Percentiles rank a stretch among this genome's conserved stretches.
Conservation (phyloP, 2,329 filamentous ascomycete genomes). For the Xylariaceae sp. region DNA sequence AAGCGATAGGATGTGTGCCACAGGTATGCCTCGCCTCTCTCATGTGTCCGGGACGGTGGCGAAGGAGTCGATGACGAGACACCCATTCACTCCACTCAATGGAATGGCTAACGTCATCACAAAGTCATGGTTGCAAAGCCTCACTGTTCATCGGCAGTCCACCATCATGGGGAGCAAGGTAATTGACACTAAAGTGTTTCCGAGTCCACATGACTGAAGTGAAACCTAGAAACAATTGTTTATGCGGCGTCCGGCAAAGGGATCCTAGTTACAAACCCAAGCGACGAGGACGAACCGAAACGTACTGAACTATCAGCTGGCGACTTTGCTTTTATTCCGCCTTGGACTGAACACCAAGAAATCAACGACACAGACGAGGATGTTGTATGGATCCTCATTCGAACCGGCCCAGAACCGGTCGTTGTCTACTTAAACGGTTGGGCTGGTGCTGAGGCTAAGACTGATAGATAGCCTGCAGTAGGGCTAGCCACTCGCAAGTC, state of each 20-base stretch:
- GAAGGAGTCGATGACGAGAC: too few relatives aligned
- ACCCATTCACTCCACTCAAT: neutral
- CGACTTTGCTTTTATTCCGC: constrained; percentile 67
- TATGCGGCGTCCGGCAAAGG: constrained; percentile 61
- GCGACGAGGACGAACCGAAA: constrained; percentile 47
- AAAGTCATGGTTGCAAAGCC: constrained; percentile 61
- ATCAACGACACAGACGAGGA: constrained; percentile 59
- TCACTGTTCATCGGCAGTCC: constrained; percentile 57
- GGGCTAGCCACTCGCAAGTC: too few relatives aligned
- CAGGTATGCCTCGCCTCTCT: constrained; percentile 42
- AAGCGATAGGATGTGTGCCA: constrained; percentile 63
- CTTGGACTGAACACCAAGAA: constrained; percentile 67
- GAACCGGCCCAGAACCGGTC: constrained; percentile 57
- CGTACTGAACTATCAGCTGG: constrained; percentile 56
- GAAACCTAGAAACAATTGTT: constrained; percentile 58
- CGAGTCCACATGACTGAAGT: neutral
- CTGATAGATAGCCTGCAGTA: constrained; percentile 17
- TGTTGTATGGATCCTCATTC: constrained; percentile 62
- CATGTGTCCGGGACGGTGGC: neutral
- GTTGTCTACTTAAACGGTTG: constrained; percentile 62
- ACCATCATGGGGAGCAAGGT: constrained; percentile 69
- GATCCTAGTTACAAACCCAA: constrained; percentile 54
- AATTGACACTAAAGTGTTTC: constrained; percentile 16
- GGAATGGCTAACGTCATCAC: constrained; percentile 20
- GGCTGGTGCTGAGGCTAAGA: constrained; percentile 46